These are phyloP conservation scores for Fusarium avenaceum DNA, from an alignment of 2,329 filamentous ascomycete species.

Conservation along the genomic window DNA sequence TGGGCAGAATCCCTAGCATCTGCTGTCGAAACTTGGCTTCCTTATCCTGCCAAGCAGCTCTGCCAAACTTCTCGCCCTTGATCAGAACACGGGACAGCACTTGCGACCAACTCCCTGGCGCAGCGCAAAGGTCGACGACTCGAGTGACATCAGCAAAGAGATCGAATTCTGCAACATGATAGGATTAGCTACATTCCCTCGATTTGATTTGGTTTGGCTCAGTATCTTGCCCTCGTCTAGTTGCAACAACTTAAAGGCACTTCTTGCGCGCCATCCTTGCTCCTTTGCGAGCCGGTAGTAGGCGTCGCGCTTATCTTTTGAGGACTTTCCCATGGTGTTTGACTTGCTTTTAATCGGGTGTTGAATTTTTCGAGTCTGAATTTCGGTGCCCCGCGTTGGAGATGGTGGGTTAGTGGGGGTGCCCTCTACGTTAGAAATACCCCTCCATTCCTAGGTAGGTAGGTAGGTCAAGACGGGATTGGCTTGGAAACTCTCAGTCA, in stretches of 20 bases:
- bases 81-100: conserved; percentile 94
- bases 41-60: conserved; percentile 87
- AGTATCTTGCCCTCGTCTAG: conserved; percentile 77
- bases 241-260: conserved; percentile 96
- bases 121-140: conserved; percentile 95
- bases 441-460: conserved; percentile 9
- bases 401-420: conserved; percentile 38
- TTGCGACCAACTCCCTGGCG: conserved; percentile 97
- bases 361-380: conserved; percentile 42
- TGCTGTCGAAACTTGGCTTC: conserved; percentile 75
- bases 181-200: conserved; percentile 21
- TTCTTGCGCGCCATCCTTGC: conserved; percentile 96
- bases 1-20: conserved; percentile 67
- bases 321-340: conserved; percentile 87
- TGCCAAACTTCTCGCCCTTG: conserved; percentile 90
- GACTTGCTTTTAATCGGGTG: conserved; percentile 15
- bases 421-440: conserved; percentile 10
- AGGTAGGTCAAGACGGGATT: conserved; percentile 8
- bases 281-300: conserved; percentile 99
- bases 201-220: not conserved
- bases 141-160: conserved; percentile 90
- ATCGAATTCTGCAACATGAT: conserved; percentile 79
- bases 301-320: conserved; percentile 97
- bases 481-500: conserved; percentile 4
- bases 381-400: conserved; percentile 49